A percentile compares a stretch with the other conserved stretches of the same genome.
Evolutionary conservation across 169 alveolate species (phyloP).

Genomic region (Condylostoma magnum): DNA sequence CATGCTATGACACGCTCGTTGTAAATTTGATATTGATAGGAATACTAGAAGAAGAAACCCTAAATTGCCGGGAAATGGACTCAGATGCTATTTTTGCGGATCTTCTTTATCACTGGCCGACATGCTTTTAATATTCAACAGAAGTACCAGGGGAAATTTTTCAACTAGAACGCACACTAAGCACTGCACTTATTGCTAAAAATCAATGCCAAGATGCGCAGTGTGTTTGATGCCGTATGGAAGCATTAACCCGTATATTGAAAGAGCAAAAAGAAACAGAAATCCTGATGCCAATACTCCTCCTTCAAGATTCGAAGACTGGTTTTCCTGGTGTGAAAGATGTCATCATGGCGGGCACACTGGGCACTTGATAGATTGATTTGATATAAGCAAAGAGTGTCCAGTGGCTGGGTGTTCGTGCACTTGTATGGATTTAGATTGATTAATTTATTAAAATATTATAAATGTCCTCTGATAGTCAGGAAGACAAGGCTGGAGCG

Average conservation of each 20-base stretch:
- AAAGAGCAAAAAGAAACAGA: not conserved
- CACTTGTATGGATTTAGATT: not conserved
- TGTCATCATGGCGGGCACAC: constrained; percentile 33
- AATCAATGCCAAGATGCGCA: constrained; percentile 13
- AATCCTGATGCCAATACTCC: not conserved
- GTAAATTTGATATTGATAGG: constrained; percentile 28
- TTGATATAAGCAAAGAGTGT: not conserved
- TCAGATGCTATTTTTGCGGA: constrained; percentile 5
- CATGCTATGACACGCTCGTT: constrained; percentile 8
- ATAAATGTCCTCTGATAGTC: no score
- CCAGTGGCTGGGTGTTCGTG: constrained; percentile 27
- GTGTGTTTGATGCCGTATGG: constrained; percentile 17
- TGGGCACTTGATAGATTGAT: constrained; percentile 16
- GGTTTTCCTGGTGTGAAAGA: constrained; percentile 31
- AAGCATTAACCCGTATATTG: not conserved
- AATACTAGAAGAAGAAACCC: not conserved
- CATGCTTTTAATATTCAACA: not conserved
- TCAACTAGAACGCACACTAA: not conserved
- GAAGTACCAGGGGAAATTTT: not conserved
- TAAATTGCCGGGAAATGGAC: not conserved
- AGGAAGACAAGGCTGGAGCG: no score
- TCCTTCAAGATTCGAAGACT: constrained; percentile 13
- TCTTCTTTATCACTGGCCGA: not conserved
- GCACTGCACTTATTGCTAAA: constrained; percentile 14
- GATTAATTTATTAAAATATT: not conserved